Percentiles rank a stretch among this genome's conserved stretches.
Conservation (phyloP, 2,329 filamentous ascomycete genomes). For the Trichoderma aggressivum region DNA sequence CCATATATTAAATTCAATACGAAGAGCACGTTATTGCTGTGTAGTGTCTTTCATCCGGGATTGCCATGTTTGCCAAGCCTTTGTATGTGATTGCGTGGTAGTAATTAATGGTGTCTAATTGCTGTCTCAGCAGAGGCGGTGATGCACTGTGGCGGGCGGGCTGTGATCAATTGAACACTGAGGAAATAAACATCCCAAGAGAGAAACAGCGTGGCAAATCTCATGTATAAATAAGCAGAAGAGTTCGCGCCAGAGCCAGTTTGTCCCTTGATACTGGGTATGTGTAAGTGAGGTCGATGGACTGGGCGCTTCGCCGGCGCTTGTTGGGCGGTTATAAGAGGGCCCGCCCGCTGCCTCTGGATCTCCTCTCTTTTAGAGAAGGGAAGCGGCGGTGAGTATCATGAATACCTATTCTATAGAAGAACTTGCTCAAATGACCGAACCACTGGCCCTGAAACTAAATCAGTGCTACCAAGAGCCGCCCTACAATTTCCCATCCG, state of each 20-base stretch:
- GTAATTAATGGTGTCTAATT: background rate
- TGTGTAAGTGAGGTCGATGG: background rate
- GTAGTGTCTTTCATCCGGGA: background rate
- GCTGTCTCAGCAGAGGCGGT: background rate
- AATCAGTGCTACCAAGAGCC: background rate
- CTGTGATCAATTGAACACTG: background rate
- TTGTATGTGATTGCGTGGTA: background rate
- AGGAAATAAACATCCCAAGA: background rate
- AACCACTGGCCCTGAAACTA: background rate
- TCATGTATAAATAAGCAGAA: background rate
- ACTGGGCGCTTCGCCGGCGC: background rate
- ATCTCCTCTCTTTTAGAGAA: background rate
- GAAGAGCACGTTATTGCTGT: background rate
- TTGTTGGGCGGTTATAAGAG: background rate
- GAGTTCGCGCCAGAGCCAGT: background rate
- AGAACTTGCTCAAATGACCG: background rate
- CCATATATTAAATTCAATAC: constrained; percentile 8
- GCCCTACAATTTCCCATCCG: background rate
- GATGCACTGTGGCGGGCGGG: background rate
- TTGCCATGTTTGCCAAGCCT: background rate
- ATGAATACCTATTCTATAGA: too few species aligned
- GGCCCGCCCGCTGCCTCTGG: background rate
- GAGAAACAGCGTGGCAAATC: background rate
- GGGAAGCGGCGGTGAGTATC: background rate
- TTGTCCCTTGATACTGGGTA: background rate